Evolutionary conservation across 2,329 filamentous ascomycete genomes (phyloP).

Genomic region (Trichophyton schoenleinii): DNA sequence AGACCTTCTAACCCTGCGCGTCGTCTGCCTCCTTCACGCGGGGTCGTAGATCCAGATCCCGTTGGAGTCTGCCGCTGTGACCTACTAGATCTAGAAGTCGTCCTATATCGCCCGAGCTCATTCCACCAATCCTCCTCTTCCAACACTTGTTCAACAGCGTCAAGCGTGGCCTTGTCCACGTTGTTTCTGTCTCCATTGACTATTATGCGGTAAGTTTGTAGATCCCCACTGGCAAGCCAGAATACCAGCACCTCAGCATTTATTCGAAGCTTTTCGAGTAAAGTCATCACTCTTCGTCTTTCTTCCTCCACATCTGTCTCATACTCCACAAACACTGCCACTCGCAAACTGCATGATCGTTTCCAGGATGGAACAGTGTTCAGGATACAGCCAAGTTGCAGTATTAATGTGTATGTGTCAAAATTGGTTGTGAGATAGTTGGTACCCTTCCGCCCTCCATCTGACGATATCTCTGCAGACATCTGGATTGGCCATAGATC

Average conservation of each 20-base stretch:
- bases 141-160: constrained; percentile 53
- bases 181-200: constrained; percentile 52
- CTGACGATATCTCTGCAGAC: constrained; percentile 66
- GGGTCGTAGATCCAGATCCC: constrained; percentile 36
- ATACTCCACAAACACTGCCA: constrained; percentile 82
- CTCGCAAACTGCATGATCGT: constrained; percentile 56
- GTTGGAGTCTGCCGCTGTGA: neutral
- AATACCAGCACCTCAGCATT: constrained; percentile 68
- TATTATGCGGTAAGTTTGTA: constrained; percentile 64
- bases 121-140: constrained; percentile 73
- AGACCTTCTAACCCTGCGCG: constrained; percentile 46
- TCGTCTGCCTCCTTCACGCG: constrained; percentile 35
- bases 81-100: constrained; percentile 11
- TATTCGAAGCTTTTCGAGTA: constrained; percentile 71
- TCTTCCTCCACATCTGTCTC: constrained; percentile 74
- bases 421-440: constrained; percentile 76
- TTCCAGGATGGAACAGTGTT: constrained; percentile 73
- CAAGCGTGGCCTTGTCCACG: constrained; percentile 43
- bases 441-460: constrained; percentile 45
- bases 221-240: constrained; percentile 61
- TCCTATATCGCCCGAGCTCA: constrained; percentile 47
- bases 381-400: constrained; percentile 74
- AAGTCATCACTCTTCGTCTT: constrained; percentile 53
- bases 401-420: constrained; percentile 78
- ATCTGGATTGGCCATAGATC: constrained; percentile 91